Conservation (phyloP, 2,329 filamentous ascomycete species). For the Ophiocordyceps sinensis region DNA sequence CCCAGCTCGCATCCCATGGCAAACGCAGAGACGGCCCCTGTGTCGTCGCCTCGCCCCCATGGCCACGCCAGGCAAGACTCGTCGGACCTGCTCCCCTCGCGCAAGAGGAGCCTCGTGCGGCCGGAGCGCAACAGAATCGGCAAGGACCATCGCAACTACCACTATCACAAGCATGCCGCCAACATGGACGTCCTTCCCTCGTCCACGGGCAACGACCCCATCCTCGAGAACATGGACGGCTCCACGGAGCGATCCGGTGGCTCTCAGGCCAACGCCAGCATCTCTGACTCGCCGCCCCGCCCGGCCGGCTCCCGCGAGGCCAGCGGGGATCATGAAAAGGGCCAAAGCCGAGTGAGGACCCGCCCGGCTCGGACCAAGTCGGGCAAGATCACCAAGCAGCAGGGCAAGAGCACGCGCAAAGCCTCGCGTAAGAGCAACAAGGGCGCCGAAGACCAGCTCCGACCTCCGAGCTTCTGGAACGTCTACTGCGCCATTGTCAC, state of each 20-base stretch:
- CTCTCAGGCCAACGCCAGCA: conserved; percentile 29
- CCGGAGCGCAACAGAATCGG: conserved; percentile 81
- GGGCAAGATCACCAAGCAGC: conserved; percentile 50
- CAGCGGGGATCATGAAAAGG: conserved; percentile 19
- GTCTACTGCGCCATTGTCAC: conserved; percentile 89
- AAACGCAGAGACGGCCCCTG: conserved; percentile 39
- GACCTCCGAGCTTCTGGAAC: conserved; percentile 82
- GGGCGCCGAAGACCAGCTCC: conserved; percentile 44
- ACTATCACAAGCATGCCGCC: conserved; percentile 89
- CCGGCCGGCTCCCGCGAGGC: conserved; percentile 18
- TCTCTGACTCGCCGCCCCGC: conserved; percentile 29
- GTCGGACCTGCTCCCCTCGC: conserved; percentile 26
- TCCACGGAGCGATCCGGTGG: conserved; percentile 38
- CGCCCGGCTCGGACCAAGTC: conserved; percentile 31
- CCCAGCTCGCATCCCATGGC: conserved; percentile 39
- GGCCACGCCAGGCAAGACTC: conserved; percentile 16
- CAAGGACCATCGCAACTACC: conserved; percentile 81
- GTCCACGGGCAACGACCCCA: conserved; percentile 80
- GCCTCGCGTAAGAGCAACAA: conserved; percentile 19
- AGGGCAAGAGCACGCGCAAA: conserved; percentile 26
- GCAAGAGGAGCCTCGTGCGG: conserved; percentile 79
- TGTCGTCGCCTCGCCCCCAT: conserved; percentile 29
- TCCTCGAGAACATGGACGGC: conserved; percentile 63
- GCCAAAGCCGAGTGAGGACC: conserved; percentile 10
- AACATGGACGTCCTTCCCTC: conserved; percentile 86